These are phyloP conservation scores for Geotrichum klebahnii DNA, from an alignment of 1,139 yeast species.

Conservation along the genomic window DNA sequence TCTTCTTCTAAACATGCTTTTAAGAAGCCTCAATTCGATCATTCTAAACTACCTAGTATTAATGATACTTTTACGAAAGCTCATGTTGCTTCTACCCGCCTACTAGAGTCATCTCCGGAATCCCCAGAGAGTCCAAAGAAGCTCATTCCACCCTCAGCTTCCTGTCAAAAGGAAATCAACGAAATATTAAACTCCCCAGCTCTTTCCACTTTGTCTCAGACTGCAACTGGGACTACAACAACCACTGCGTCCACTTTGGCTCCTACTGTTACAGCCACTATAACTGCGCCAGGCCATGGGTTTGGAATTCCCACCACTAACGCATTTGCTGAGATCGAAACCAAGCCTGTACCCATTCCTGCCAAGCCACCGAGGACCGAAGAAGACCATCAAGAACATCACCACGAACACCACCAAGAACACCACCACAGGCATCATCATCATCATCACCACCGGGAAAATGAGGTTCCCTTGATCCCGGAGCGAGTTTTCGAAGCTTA, in stretches of 20 bases:
- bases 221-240: neutral
- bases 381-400: no score
- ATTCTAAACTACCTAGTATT: neutral
- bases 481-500: constrained; percentile 32
- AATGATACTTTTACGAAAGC: constrained; percentile 12
- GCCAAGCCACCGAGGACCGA: no score
- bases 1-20: neutral
- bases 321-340: neutral
- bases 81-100: constrained; percentile 1
- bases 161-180: neutral
- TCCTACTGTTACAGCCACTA: no score
- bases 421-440: no score
- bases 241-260: no score
- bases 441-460: neutral
- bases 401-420: no score
- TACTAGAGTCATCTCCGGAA: neutral
- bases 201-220: constrained; percentile 8
- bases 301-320: neutral
- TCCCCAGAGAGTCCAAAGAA: neutral
- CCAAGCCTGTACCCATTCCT: constrained; percentile 5
- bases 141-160: neutral
- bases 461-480: neutral
- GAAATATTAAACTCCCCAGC: constrained; percentile 11
- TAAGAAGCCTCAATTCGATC: neutral
- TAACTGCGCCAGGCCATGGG: neutral